Conservation (phyloP, 176 grass and related monocot species). For the Avena sativa region DNA sequence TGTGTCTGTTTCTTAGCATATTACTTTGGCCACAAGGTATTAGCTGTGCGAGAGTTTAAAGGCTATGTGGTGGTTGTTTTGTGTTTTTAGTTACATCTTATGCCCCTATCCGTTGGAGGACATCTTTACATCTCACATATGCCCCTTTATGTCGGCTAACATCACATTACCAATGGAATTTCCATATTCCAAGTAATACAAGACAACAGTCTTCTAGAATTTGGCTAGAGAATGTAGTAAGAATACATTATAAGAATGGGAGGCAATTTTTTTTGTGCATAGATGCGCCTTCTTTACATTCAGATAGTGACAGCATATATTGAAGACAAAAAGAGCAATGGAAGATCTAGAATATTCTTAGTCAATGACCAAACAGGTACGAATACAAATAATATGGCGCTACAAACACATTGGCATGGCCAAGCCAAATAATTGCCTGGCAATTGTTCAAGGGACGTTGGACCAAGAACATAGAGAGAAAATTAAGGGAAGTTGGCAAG, state of each 20-base stretch:
- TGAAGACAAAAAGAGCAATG: slow-evolving; percentile 18
- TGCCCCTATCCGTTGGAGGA: not conserved
- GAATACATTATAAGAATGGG: not conserved
- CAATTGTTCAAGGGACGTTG: slow-evolving; percentile 8
- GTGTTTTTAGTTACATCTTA: slow-evolving; percentile 18
- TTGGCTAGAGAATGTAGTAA: slow-evolving; percentile 8
- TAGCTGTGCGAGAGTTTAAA: slow-evolving; percentile 11
- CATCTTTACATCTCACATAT: slow-evolving; percentile 13
- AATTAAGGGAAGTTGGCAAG: not conserved
- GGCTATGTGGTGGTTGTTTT: not conserved
- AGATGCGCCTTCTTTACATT: slow-evolving; percentile 30
- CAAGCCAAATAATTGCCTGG: slow-evolving; percentile 5
- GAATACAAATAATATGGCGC: not conserved
- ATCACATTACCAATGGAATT: slow-evolving; percentile 15
- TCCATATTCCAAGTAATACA: slow-evolving; percentile 16
- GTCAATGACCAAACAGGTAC: slow-evolving; percentile 1
- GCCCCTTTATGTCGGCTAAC: not conserved
- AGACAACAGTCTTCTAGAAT: slow-evolving; percentile 5
- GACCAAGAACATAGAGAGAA: slow-evolving; percentile 29
- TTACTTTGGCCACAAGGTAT: slow-evolving; percentile 8
- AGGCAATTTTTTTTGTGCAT: not conserved
- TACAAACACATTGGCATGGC: slow-evolving; percentile 20
- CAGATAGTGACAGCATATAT: not conserved
- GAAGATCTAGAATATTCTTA: not conserved
- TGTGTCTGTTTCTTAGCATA: not conserved